Evolutionary conservation across 2,329 filamentous ascomycete genomes (phyloP).

Genomic region (Chaetomium strumarium): DNA sequence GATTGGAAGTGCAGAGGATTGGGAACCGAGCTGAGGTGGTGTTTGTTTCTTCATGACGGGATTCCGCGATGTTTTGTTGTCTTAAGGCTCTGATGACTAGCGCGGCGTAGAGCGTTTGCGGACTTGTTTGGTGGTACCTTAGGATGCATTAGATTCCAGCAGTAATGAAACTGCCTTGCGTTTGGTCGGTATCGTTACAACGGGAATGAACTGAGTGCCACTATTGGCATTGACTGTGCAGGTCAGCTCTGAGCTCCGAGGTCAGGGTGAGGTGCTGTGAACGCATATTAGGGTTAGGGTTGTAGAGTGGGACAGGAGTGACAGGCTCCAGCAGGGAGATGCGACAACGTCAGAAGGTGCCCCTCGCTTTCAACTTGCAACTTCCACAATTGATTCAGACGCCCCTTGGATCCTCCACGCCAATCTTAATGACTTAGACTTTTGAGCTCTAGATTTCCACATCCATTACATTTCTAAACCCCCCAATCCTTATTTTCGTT

Average conservation of each 20-base stretch:
- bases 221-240: no score
- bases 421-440: not conserved
- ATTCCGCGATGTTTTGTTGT: not conserved
- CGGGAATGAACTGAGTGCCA: no score
- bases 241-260: no score
- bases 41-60: no score
- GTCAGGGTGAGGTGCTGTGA: no score
- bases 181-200: not conserved
- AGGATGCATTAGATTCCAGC: not conserved
- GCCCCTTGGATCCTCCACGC: not conserved
- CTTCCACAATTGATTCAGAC: not conserved
- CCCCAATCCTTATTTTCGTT: no score
- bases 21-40: no score
- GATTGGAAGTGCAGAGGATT: slow-evolving; percentile 6
- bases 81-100: not conserved
- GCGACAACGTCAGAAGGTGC: no score
- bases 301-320: not conserved
- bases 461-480: not conserved
- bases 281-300: not conserved
- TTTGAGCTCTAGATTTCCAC: not conserved
- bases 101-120: slow-evolving; percentile 10
- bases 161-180: not conserved
- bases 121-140: not conserved
- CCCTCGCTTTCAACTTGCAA: not conserved
- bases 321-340: not conserved